Base-by-base conservation (phyloP, 129 eudicot genomes). In the Flaveria sonorensis region DNA sequence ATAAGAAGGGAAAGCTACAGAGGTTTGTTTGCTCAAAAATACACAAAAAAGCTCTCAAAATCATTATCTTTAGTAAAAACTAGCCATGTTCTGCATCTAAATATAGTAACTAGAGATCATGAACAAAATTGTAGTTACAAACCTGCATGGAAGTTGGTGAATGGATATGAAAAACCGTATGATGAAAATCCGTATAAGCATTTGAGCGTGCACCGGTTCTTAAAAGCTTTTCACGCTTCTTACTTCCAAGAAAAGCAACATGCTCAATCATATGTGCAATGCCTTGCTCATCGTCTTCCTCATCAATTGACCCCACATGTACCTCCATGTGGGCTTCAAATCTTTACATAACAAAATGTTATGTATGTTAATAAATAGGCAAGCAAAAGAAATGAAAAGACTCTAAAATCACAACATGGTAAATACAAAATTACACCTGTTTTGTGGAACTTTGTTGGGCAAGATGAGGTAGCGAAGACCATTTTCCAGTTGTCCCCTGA, bases 251-350 rank as follows among this genome's bases (percentile, higher is more conserved):
- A 84, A 95, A 95, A 47, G 99, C 97, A 69, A 95, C 99, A 76
- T 95, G 99, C 76, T 95, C 99, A 79, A 95, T 95, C 97, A 95
- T 95, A 79, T 95, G 99, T 21, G 99, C 99, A 84, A 95, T 92
- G 60, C 99, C 99, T 85, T 95, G 99, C 82, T 95, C 99, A 74
- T 95, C 99, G 10, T 95, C 94, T 77, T 95, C 99, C 86, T 95
- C 99, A 68, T 95, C 99, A 81, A 95, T 89, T 30, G 99, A 95
- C 42, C 99, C 97, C 21, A 76, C 99, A 83, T 95, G 97, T 80
- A 95, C 87, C 83, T 95, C 97, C 99, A 95, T 95, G 81, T 95
- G 99, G 10, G 97, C 99, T 88, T 95, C 99, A 86, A 91, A 87
- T 74, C 98, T 93, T 68, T 53, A 78, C 67, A 70, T 50, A 53